Conservation (phyloP, 169 alveolate genomes). For the Eimeria brunetti region DNA sequence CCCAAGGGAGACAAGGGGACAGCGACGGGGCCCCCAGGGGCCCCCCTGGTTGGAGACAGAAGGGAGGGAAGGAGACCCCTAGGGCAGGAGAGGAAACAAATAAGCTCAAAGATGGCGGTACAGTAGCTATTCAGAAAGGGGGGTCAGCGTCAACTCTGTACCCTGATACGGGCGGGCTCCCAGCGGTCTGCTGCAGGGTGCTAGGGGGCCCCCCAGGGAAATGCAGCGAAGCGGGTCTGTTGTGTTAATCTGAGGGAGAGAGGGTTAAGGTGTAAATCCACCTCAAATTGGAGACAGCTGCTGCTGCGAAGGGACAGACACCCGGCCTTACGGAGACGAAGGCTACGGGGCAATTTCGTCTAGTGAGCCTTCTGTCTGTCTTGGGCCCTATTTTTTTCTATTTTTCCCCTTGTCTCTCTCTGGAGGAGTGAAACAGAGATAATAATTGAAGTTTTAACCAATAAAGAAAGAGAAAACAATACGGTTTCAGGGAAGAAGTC, state of each 20-base stretch:
- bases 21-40: slow-evolving; percentile 19
- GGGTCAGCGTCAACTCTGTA: neutral
- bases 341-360: neutral
- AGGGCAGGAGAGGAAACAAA: neutral
- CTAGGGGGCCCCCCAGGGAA: neutral
- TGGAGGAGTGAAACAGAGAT: neutral
- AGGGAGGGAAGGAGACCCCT: neutral
- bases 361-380: no score
- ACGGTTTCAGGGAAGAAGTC: neutral
- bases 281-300: neutral
- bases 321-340: neutral
- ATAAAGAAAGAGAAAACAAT: neutral
- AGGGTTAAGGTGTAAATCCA: neutral
- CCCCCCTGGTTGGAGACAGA: slow-evolving; percentile 17
- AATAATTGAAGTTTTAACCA: neutral
- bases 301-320: neutral
- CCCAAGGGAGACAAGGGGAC: neutral
- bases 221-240: neutral
- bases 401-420: no score
- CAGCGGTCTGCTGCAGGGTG: neutral
- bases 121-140: neutral
- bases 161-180: no score
- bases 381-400: no score
- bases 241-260: neutral
- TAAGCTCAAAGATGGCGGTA: neutral